Evolutionary conservation across 1,139 yeast species (phyloP).

Genomic region (Casaregolazyma lundiana): DNA sequence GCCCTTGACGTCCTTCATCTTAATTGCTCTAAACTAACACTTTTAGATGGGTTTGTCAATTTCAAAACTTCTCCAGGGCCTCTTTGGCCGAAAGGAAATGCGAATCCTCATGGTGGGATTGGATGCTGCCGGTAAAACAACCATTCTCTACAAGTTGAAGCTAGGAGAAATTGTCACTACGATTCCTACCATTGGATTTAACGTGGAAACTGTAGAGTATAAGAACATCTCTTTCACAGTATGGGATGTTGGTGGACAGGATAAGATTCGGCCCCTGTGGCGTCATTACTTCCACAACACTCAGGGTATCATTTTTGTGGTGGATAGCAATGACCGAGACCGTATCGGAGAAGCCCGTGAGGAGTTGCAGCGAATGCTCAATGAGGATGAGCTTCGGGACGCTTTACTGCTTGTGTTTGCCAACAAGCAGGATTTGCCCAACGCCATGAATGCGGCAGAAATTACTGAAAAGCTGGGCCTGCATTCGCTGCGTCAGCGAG

Average conservation of each 20-base stretch:
- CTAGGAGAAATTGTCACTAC: slow-evolving; percentile 92
- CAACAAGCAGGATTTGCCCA: slow-evolving; percentile 92
- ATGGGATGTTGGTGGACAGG: slow-evolving; percentile 98
- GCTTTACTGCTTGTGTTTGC: slow-evolving; percentile 77
- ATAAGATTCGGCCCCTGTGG: slow-evolving; percentile 92
- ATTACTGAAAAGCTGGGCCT: slow-evolving; percentile 89
- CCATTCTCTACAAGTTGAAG: slow-evolving; percentile 81
- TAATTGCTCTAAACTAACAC: slow-evolving; percentile 2
- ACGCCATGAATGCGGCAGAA: slow-evolving; percentile 94
- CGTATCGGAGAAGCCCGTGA: slow-evolving; percentile 92
- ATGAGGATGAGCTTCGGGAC: slow-evolving; percentile 89
- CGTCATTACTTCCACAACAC: slow-evolving; percentile 94
- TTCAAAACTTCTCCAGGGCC: slow-evolving; percentile 84
- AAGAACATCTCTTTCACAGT: slow-evolving; percentile 91
- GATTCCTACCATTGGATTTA: slow-evolving; percentile 91
- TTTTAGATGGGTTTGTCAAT: slow-evolving; percentile 74
- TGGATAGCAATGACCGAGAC: slow-evolving; percentile 89
- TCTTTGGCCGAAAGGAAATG: slow-evolving; percentile 57
- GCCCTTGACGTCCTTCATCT: neutral
- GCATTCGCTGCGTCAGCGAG: slow-evolving; percentile 88
- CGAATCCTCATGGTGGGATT: slow-evolving; percentile 93
- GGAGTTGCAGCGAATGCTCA: slow-evolving; percentile 89
- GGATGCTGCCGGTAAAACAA: slow-evolving; percentile 90
- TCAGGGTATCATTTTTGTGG: slow-evolving; percentile 89
- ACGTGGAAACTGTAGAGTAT: slow-evolving; percentile 91